Evolutionary conservation across 306 rosid species (phyloP).

Genomic region (Mimosa bimucronata): DNA sequence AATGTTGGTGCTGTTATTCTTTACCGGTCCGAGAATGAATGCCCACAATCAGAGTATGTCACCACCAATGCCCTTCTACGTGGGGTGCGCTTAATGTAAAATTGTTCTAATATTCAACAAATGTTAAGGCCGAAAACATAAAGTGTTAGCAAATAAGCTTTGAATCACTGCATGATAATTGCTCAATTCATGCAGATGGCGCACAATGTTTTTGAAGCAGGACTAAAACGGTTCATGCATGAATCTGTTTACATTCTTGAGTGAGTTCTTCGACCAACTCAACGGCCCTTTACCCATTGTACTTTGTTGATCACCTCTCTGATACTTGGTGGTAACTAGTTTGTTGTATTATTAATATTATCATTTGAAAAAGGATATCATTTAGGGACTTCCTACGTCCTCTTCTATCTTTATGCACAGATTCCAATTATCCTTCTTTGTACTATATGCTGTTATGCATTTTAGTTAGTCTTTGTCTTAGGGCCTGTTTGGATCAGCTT

Average conservation of each 20-base stretch:
- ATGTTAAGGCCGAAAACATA: neutral
- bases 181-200: slow-evolving; percentile 78
- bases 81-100: neutral
- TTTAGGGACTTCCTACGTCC: neutral
- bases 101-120: slow-evolving; percentile 13
- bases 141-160: slow-evolving; percentile 22
- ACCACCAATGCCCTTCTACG: neutral
- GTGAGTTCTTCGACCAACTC: slow-evolving; percentile 58
- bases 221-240: slow-evolving; percentile 86
- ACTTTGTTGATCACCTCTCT: slow-evolving; percentile 27
- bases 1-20: neutral
- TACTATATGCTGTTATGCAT: neutral
- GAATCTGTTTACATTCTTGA: slow-evolving; percentile 94
- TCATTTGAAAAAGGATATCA: neutral
- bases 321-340: neutral
- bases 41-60: neutral
- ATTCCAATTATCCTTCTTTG: neutral
- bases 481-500: too few species aligned
- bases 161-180: neutral
- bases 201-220: slow-evolving; percentile 92
- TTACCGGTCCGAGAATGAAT: neutral
- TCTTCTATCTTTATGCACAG: slow-evolving; percentile 2
- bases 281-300: slow-evolving; percentile 15
- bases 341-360: slow-evolving; percentile 2
- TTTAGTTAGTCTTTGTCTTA: neutral